Evolutionary conservation across 257 asterid genomes (phyloP).

Genomic region (Ophiorrhiza pumila): DNA sequence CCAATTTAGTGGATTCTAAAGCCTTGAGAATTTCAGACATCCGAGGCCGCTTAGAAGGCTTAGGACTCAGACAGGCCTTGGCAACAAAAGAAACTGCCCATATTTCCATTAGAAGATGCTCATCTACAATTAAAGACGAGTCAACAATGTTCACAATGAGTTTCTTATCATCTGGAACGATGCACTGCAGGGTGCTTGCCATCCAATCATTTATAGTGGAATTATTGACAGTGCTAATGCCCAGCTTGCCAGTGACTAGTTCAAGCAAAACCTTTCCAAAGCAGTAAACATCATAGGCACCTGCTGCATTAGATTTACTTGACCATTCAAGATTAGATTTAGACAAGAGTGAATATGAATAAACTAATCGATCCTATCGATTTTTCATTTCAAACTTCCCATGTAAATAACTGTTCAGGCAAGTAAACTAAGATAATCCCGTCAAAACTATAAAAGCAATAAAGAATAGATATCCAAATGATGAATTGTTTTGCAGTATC

Average conservation of each 20-base stretch:
- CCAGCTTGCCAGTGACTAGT: conserved; percentile 7
- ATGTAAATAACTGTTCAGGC: no score
- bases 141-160: neutral
- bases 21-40: conserved; percentile 74
- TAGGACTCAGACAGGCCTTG: conserved; percentile 5
- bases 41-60: conserved; percentile 33
- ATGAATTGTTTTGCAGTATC: neutral
- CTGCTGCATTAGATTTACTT: neutral
- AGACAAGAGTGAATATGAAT: neutral
- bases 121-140: neutral
- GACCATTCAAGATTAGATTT: neutral
- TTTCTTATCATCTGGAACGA: conserved; percentile 25
- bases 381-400: neutral
- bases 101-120: neutral
- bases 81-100: conserved; percentile 10
- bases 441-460: neutral
- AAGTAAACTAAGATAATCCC: no score
- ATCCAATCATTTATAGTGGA: conserved; percentile 27
- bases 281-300: conserved; percentile 12
- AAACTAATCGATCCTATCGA: no score
- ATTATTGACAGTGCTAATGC: neutral
- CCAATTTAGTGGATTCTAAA: conserved; percentile 49
- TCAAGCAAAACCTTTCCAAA: conserved; percentile 16
- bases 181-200: conserved; percentile 17
- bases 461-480: no score